phyloP scores from a whole-genome alignment of 768 basidiomycete genomes.

The Lactifluus echinatus region DNA sequence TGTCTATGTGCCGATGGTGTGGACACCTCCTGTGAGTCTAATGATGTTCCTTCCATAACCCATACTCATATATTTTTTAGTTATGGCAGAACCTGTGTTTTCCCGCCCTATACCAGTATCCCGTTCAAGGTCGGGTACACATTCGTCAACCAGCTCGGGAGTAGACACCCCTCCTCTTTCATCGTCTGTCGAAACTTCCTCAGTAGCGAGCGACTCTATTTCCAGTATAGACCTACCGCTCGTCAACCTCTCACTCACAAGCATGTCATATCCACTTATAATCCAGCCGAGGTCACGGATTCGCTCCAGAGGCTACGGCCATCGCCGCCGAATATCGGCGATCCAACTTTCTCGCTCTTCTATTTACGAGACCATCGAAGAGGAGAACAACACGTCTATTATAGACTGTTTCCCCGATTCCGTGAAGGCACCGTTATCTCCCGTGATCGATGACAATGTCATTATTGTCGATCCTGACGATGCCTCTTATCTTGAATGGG shows the following conservation, averaged over 20 bases:
- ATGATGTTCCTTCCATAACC: slow-evolving; percentile 24
- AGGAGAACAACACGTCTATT: slow-evolving; percentile 38
- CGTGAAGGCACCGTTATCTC: slow-evolving; percentile 3
- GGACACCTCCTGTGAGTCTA: slow-evolving; percentile 41
- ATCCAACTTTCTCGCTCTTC: slow-evolving; percentile 56
- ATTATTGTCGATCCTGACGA: slow-evolving; percentile 51
- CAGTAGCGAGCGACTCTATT: slow-evolving; percentile 60
- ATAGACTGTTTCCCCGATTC: slow-evolving; percentile 1
- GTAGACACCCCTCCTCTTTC: slow-evolving; percentile 66
- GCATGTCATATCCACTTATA: slow-evolving; percentile 42
- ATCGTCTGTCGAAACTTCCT: slow-evolving; percentile 52
- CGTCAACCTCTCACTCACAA: slow-evolving; percentile 47
- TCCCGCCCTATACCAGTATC: slow-evolving; percentile 42
- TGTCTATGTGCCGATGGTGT: slow-evolving; percentile 59
- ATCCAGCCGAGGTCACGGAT: slow-evolving; percentile 37
- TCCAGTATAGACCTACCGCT: slow-evolving; percentile 61
- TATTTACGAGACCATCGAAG: slow-evolving; percentile 73
- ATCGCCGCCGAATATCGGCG: slow-evolving; percentile 61
- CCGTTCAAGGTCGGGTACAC: slow-evolving; percentile 61
- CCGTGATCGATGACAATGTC: slow-evolving; percentile 22
- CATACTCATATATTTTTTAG: slow-evolving; percentile 18
- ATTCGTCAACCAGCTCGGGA: slow-evolving; percentile 53
- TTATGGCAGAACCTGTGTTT: slow-evolving; percentile 48
- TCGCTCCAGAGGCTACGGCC: slow-evolving; percentile 54
- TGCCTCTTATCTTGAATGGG: slow-evolving; percentile 45